These are phyloP conservation scores for Camelina neglecta DNA, from an alignment of 345 rosid species.

Conservation along the genomic window DNA sequence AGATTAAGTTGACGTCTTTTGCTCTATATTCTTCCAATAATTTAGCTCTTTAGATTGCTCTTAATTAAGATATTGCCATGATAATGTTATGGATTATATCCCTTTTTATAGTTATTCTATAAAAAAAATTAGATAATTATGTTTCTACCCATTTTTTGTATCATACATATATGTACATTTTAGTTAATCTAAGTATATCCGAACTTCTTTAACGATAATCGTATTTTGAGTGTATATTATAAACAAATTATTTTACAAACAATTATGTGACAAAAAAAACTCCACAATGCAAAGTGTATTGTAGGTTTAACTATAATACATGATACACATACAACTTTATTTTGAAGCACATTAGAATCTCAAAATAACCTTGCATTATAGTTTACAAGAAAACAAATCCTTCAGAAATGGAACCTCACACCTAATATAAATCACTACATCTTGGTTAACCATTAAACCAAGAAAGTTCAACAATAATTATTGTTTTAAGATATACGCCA, in stretches of 20 bases:
- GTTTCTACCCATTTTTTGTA: slow-evolving; percentile 12
- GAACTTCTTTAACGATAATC: background rate
- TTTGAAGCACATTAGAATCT: background rate
- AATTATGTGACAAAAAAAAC: background rate
- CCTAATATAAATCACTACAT: background rate
- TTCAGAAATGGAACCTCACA: background rate
- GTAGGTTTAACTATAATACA: background rate
- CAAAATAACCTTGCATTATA: background rate
- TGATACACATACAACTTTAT: background rate
- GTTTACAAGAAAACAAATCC: background rate
- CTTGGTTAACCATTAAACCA: background rate
- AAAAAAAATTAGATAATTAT: background rate
- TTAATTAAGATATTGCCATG: background rate
- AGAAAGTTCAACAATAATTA: background rate
- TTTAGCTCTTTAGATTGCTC: slow-evolving; percentile 22
- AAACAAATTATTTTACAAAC: background rate
- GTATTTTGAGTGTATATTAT: slow-evolving; percentile 8
- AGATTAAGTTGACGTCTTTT: slow-evolving; percentile 29
- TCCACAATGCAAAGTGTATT: background rate
- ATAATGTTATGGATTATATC: slow-evolving; percentile 30
- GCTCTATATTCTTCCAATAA: slow-evolving; percentile 31
- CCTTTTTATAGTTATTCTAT: background rate
- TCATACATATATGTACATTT: slow-evolving; percentile 6
- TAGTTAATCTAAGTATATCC: background rate
- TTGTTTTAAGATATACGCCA: background rate